Conservation (phyloP, 495 filamentous ascomycete genomes). For the Tuber microsphaerosporum region DNA sequence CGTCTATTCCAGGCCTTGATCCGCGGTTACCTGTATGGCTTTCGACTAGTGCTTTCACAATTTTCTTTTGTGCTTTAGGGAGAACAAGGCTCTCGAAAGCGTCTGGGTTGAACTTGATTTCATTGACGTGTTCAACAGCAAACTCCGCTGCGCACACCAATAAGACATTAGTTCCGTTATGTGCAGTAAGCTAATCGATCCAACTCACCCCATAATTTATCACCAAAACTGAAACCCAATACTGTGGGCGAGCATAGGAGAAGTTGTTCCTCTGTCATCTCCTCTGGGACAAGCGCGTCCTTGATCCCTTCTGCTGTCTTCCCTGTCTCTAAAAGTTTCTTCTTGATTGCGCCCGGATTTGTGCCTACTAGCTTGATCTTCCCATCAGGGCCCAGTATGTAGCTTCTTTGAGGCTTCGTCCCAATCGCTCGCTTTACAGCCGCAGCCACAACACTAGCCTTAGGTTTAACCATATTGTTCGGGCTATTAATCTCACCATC, state of each 20-base stretch:
- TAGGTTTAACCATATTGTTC: constrained; percentile 21
- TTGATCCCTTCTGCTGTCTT: constrained; percentile 11
- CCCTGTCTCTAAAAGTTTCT: constrained; percentile 16
- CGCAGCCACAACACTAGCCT: constrained; percentile 1
- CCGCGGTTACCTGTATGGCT: constrained; percentile 46
- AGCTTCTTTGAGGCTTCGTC: constrained; percentile 28
- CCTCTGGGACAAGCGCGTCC: constrained; percentile 27
- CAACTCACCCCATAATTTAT: constrained; percentile 47
- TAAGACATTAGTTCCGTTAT: neutral
- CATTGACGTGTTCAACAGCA: constrained; percentile 57
- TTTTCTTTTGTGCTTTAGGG: constrained; percentile 59
- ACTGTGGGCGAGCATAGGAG: constrained; percentile 45
- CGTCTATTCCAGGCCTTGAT: constrained; percentile 27
- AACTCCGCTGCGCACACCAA: constrained; percentile 51
- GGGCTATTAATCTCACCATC: constrained; percentile 26
- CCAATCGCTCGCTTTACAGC: constrained; percentile 21
- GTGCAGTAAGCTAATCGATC: constrained; percentile 35
- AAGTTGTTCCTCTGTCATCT: constrained; percentile 45
- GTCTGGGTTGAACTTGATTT: constrained; percentile 62
- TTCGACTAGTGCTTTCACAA: constrained; percentile 64
- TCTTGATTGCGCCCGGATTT: constrained; percentile 15
- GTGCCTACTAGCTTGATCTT: constrained; percentile 27
- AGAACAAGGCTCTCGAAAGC: constrained; percentile 65
- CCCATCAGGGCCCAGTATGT: constrained; percentile 31
- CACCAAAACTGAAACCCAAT: constrained; percentile 46